Evolutionary conservation across 1,284 basidiomycete species (phyloP).

Genomic region (Puccinia novopanici): DNA sequence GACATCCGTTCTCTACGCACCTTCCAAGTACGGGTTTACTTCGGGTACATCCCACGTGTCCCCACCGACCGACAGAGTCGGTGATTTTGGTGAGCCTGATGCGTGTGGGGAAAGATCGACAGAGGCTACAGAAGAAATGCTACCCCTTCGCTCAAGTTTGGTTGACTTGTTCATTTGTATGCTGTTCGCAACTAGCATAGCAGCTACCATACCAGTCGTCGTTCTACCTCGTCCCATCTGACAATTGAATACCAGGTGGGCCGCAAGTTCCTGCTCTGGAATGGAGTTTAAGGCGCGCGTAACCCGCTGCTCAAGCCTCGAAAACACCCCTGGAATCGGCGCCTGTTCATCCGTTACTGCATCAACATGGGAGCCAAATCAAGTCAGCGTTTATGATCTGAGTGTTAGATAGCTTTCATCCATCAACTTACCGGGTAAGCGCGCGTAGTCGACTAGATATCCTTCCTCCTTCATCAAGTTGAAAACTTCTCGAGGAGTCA

Average conservation of each 20-base stretch:
- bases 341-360: slow-evolving; percentile 90
- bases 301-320: slow-evolving; percentile 74
- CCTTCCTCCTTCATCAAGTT: slow-evolving; percentile 56
- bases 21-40: slow-evolving; percentile 81
- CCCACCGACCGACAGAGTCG: slow-evolving; percentile 27
- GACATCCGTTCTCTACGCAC: slow-evolving; percentile 61
- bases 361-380: neutral
- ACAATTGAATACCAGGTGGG: slow-evolving; percentile 82
- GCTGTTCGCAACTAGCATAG: slow-evolving; percentile 80
- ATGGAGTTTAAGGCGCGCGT: slow-evolving; percentile 67
- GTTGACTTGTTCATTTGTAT: slow-evolving; percentile 60
- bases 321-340: slow-evolving; percentile 80
- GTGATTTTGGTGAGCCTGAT: slow-evolving; percentile 65
- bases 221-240: slow-evolving; percentile 73
- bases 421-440: slow-evolving; percentile 31
- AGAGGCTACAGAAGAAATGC: slow-evolving; percentile 52
- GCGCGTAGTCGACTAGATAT: slow-evolving; percentile 50
- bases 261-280: slow-evolving; percentile 57
- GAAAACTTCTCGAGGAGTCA: slow-evolving; percentile 88
- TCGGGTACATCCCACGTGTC: slow-evolving; percentile 65
- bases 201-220: slow-evolving; percentile 80
- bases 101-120: slow-evolving; percentile 59
- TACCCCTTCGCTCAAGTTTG: slow-evolving; percentile 62
- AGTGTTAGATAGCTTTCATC: too few relatives aligned
- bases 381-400: neutral